These are phyloP conservation scores for Suhomyces wounanorum DNA, from an alignment of 1,139 yeast species.

Conservation along the genomic window DNA sequence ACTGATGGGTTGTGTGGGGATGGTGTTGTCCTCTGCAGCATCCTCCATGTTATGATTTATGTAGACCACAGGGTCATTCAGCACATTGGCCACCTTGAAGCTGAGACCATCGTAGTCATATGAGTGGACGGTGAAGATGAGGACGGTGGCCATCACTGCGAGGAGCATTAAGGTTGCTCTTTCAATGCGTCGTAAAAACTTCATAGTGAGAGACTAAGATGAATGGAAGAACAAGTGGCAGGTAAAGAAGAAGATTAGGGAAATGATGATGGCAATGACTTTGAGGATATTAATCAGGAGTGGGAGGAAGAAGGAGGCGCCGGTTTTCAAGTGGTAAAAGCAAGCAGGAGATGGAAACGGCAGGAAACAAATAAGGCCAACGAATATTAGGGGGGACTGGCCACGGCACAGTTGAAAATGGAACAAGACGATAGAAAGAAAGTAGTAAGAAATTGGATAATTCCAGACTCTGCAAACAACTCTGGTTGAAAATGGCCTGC, in stretches of 20 bases:
- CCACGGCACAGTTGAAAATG: neutral
- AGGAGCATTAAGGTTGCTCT: constrained; percentile 2
- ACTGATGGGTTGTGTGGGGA: constrained; percentile 3
- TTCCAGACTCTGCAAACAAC: neutral
- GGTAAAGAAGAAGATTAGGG: too few relatives aligned
- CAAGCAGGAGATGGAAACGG: neutral
- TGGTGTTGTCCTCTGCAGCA: neutral
- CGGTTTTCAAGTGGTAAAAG: neutral
- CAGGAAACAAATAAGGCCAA: neutral
- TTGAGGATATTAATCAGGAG: neutral
- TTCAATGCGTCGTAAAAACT: constrained; percentile 9
- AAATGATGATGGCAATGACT: neutral
- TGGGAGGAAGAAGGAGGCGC: neutral
- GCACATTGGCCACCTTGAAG: neutral
- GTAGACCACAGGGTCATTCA: neutral
- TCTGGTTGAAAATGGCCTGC: neutral
- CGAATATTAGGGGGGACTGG: neutral
- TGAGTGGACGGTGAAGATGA: constrained; percentile 3
- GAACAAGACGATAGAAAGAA: neutral
- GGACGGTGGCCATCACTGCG: neutral
- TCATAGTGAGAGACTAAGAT: neutral
- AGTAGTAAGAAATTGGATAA: neutral
- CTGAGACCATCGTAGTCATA: constrained; percentile 7
- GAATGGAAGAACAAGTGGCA: too few relatives aligned
- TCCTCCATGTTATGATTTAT: constrained; percentile 8